Conservation (phyloP, 805 yeast genomes). For the Huiozyma sinensis region DNA sequence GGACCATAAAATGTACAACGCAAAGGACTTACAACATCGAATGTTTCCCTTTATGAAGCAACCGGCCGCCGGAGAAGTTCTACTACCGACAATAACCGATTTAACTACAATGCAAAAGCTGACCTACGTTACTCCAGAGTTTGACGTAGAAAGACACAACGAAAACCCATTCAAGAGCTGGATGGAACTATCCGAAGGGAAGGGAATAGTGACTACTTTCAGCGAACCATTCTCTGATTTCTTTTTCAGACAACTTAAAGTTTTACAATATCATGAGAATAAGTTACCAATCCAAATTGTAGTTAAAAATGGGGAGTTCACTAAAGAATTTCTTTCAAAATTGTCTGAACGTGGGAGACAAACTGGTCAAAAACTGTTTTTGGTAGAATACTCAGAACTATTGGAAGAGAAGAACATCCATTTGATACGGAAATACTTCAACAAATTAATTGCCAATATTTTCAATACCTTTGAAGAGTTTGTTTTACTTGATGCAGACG, state of each 20-base stretch:
- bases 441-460: conserved; percentile 38
- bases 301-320: conserved; percentile 22
- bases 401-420: conserved; percentile 6
- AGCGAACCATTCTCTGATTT: conserved; percentile 20
- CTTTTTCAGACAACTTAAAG: conserved; percentile 30
- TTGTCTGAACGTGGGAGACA: conserved; percentile 3
- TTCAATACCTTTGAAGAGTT: conserved; percentile 41
- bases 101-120: background rate
- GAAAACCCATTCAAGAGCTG: conserved; percentile 12
- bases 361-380: conserved; percentile 16
- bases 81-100: background rate
- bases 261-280: conserved; percentile 30
- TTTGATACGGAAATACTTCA: conserved; percentile 28
- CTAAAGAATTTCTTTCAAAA: conserved; percentile 6
- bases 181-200: conserved; percentile 7
- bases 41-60: conserved; percentile 15
- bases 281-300: conserved; percentile 33
- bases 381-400: conserved; percentile 12
- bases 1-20: background rate
- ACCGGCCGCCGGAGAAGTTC: background rate
- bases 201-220: conserved; percentile 13
- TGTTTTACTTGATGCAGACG: conserved; percentile 43
- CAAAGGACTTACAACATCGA: conserved; percentile 13
- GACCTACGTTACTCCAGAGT: background rate
- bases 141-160: conserved; percentile 1